Percentiles rank a stretch among this genome's conserved stretches.
Conservation (phyloP, 228 moss, liverwort and hornwort species). For the Sphagnum magellanicum region DNA sequence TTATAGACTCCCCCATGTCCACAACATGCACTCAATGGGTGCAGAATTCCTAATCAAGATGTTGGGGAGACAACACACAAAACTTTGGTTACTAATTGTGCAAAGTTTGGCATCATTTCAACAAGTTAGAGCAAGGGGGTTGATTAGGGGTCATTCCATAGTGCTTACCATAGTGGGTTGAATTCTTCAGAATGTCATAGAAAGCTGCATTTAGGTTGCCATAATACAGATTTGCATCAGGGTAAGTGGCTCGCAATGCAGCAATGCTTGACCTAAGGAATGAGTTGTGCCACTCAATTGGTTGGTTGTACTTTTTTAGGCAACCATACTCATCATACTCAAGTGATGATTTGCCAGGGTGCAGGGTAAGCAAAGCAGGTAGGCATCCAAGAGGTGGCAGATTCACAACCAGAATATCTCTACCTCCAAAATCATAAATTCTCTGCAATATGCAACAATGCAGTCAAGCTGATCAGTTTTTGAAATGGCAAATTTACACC, state of each 20-base stretch:
- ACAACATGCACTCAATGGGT: slow-evolving; percentile 45
- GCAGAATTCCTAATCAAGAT: too few relatives aligned
- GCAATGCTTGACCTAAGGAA: slow-evolving; percentile 29
- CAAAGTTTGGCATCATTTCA: too few relatives aligned
- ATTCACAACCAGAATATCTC: slow-evolving; percentile 30
- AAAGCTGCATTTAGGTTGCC: slow-evolving; percentile 16
- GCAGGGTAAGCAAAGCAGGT: slow-evolving; percentile 39
- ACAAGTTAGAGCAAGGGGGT: too few relatives aligned
- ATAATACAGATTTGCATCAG: slow-evolving; percentile 36
- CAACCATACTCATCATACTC: slow-evolving; percentile 36
- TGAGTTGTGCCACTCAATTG: slow-evolving; percentile 33
- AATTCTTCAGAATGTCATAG: too few relatives aligned
- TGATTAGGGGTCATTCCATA: too few relatives aligned
- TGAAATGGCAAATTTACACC: too few relatives aligned
- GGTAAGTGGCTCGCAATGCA: slow-evolving; percentile 21
- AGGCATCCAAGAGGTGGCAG: slow-evolving; percentile 46
- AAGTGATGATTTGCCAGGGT: slow-evolving; percentile 8
- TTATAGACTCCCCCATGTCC: slow-evolving; percentile 49
- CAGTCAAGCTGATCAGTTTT: too few relatives aligned
- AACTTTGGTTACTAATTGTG: too few relatives aligned
- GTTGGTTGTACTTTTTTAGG: slow-evolving; percentile 20
- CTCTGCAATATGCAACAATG: slow-evolving; percentile 16
- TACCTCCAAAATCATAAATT: slow-evolving; percentile 31
- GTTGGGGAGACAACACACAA: too few relatives aligned
- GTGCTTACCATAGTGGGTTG: too few relatives aligned